A percentile compares a stretch with the other conserved stretches of the same genome.
These are phyloP conservation scores for Starmerella apicola DNA, from an alignment of 805 yeast genomes.

Conservation along the genomic window DNA sequence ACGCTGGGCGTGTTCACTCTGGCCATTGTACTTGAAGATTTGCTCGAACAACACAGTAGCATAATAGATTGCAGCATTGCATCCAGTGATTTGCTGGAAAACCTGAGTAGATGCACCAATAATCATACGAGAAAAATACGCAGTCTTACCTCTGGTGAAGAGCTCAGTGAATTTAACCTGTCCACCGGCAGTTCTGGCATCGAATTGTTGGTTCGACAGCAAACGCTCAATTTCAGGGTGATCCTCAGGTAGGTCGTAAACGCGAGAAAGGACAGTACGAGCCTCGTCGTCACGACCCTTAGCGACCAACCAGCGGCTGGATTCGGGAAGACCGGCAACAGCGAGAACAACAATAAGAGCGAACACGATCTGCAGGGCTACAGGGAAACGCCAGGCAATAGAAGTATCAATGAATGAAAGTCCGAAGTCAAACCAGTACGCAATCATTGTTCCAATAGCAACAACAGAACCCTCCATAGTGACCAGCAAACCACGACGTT, in stretches of 20 bases:
- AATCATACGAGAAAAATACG: conserved; percentile 19
- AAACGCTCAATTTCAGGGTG: conserved; percentile 14
- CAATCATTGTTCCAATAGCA: conserved; percentile 61
- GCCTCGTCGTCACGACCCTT: conserved; percentile 41
- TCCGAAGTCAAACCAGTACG: conserved; percentile 71
- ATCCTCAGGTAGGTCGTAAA: conserved; percentile 22
- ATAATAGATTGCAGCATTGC: conserved; percentile 53
- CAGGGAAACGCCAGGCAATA: conserved; percentile 65
- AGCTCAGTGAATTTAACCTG: conserved; percentile 19
- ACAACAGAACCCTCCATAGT: conserved; percentile 60
- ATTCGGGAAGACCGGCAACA: conserved; percentile 59
- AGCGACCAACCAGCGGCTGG: conserved; percentile 72
- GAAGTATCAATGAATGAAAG: conserved; percentile 40
- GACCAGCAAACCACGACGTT: conserved; percentile 55
- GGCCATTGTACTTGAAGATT: conserved; percentile 13
- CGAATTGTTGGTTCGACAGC: conserved; percentile 18
- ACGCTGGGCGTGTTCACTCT: conserved; percentile 11
- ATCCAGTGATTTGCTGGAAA: conserved; percentile 60
- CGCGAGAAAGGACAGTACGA: conserved; percentile 38
- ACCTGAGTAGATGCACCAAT: conserved; percentile 56
- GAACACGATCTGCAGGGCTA: conserved; percentile 57
- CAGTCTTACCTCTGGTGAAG: conserved; percentile 20
- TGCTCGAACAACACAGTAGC: conserved; percentile 22
- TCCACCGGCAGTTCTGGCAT: conserved; percentile 20
- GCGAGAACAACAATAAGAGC: conserved; percentile 43